Base-by-base conservation (phyloP, 257 asterid genomes). In the Craterostigma plantagineum region DNA sequence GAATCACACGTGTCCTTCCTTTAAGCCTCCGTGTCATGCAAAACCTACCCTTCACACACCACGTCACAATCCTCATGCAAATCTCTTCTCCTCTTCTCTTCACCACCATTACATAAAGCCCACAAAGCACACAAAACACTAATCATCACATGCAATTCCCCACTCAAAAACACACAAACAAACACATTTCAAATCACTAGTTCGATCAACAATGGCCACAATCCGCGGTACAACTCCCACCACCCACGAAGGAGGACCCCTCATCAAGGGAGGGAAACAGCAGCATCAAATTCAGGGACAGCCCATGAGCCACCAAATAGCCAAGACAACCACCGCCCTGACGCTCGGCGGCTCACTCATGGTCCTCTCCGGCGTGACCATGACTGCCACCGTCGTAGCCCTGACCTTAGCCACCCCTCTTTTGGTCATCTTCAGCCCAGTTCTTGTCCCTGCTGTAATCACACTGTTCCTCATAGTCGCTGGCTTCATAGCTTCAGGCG, bases 361-460 rank as follows among this genome's bases (percentile, higher is more conserved):
- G 83, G 76, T 77, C 52, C 63, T 85, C 1, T 81, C 96, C 10
- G 92, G 94, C 37, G 58, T 85, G 4, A 81, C 94, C 0, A 67
- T 85, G 0, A 80, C 77, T 0, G 94, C 77, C 16, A 81, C 96
- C 7, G 80, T 85, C 10, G 72, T 85, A 46, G 90, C 70, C 27
- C 82, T 84, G 3, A 92, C 72, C 4, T 42, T 80, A 7, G 86
- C 74, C 14, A 85, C 96, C 0, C 96, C 94, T 0, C 44, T 85
- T 39, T 69, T 85, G 34, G 86, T 85, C 13, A 68, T 81, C 7
- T 85, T 85, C 65, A 81, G 96, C 69, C 96, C 96, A 0, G 86
- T 85, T 0, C 79, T 85, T 1, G 75, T 81, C 27, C 96, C 96
- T 0, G 94, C 96, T 0, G 71, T 81, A 4, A 37, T 75, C 35